Evolutionary conservation across 2,329 filamentous ascomycete species (phyloP), one percentile per base, ranked within the genome.

Genomic region (Claviceps fusiformis): DNA sequence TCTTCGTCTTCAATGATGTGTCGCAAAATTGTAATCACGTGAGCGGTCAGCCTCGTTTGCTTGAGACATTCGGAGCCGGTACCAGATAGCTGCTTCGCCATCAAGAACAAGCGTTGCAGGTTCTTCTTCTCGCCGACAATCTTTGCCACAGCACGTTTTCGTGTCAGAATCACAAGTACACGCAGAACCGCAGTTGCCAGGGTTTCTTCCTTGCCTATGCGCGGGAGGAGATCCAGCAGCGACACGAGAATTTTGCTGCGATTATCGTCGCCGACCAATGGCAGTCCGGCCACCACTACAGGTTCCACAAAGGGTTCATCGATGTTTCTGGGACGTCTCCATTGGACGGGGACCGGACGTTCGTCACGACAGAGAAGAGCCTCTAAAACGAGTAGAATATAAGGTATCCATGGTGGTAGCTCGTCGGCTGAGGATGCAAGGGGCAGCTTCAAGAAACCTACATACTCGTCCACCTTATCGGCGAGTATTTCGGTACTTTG

Each of bases 1-100:
- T 90, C 85, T 52, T 95, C 89, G 64, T 98, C 95, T 70, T 98
- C 93, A 54, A 97, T 82, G 60, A 98, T 85, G 65, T 98, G 93
- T 45, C 95, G 85, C 47, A 98, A 74, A 53, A 96, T 85, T 13
- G 92, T 80, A 79, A 97, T 85, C 63, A 95, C 86, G 56, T 86
- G 79, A 27, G 75, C 68, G 3, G 75, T 73, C 44, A 81, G 71
- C 54, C 73, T 74, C 2, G 73, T 75, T 45, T 78, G 75, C 58
- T 73, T 76, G 10, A 98, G 78, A 54, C 85, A 85, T 54, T 87
- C 81, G 35, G 89, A 87, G 7, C 87, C 86, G 35, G 83, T 79
- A 31, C 87, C 87, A 24, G 89, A 85, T 57, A 97, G 80, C 67
- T 97, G 92, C 68, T 95, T 95, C 56, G 92, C 83, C 88, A 97